These are phyloP conservation scores for Leccinum uliginosum DNA, from an alignment of 768 basidiomycete species.

Conservation along the genomic window DNA sequence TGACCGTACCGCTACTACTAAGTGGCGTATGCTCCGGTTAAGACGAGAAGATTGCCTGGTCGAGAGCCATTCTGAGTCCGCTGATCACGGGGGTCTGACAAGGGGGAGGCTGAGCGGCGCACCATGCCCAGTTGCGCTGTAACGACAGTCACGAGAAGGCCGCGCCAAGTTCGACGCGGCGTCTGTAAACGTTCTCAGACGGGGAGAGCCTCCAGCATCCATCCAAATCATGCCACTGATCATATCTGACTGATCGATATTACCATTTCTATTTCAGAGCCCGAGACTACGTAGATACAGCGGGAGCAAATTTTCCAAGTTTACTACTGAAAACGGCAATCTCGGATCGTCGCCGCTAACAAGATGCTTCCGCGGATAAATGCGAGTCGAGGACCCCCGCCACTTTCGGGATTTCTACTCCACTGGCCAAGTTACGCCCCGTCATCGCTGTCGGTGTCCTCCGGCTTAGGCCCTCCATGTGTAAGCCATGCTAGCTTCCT, in stretches of 20 bases:
- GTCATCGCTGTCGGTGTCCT: conserved; percentile 72
- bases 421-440: conserved; percentile 19
- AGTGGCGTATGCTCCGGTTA: not conserved
- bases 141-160: conserved; percentile 13
- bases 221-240: not conserved
- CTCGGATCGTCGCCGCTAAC: conserved; percentile 26
- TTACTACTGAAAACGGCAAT: conserved; percentile 25
- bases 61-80: conserved; percentile 2
- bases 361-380: conserved; percentile 22
- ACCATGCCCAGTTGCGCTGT: conserved; percentile 13
- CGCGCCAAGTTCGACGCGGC: not conserved
- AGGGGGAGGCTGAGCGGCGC: conserved; percentile 14
- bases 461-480: conserved; percentile 77
- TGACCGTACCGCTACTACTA: conserved; percentile 3
- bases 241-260: not conserved
- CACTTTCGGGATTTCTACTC: conserved; percentile 11
- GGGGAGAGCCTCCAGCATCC: not conserved
- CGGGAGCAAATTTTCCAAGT: not conserved
- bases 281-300: conserved; percentile 1
- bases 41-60: not conserved
- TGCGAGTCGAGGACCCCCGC: conserved; percentile 17
- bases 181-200: not conserved
- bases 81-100: conserved; percentile 11
- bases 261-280: not conserved
- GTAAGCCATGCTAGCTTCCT: conserved; percentile 82